Base-by-base conservation (phyloP, 768 basidiomycete genomes). In the Lentinula guzmanii region DNA sequence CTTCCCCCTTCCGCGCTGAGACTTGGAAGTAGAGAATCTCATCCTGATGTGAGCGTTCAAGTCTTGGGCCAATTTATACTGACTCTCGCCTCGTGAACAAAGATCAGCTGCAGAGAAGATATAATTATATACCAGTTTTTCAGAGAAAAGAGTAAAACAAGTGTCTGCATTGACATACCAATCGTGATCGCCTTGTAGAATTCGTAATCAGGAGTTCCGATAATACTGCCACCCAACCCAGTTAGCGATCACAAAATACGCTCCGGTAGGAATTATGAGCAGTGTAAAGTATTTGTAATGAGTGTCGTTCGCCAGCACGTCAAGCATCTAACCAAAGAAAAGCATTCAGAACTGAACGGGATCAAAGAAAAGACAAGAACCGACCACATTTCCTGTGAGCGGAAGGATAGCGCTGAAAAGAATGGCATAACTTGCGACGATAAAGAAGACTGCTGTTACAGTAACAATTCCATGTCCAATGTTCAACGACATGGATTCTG, bases 201-300 rank as follows among this genome's bases (percentile, higher is more conserved):
- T 28, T 4, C 3, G 28, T 28, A 28, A 13, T 84, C 73, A 95
- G 10, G 93, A 93, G 72, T 95, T 94, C 48, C 90, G 86, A 71
- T 93, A 98, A 73, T 93, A 97, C 72, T 98, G 94, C 94, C 95
- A 98, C 45, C 95, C 95, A 42, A 96, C 92, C 96, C 96, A 98
- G 69, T 98, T 98, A 45, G 94, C 93, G 68, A 98, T 98, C 58
- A 93, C 90, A 72, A 95, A 96, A 74, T 93, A 95, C 43, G 89
- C 80, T 9, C 81, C 84, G 7, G 87, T 87, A 11, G 96, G 94
- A 50, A 98, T 81, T 48, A 95, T 77, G 42, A 97, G 75, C 10
- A 95, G 74, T 34, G 75, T 68, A 66, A 96, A 85, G 74, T 96
- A 97, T 75, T 95, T 95, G 85, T 96, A 96, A 70, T 97, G 92